Evolutionary conservation across 2,329 filamentous ascomycete genomes (phyloP), one percentile per base, ranked within the genome.

Genomic region (Parasarocladium wereldwijsianum): DNA sequence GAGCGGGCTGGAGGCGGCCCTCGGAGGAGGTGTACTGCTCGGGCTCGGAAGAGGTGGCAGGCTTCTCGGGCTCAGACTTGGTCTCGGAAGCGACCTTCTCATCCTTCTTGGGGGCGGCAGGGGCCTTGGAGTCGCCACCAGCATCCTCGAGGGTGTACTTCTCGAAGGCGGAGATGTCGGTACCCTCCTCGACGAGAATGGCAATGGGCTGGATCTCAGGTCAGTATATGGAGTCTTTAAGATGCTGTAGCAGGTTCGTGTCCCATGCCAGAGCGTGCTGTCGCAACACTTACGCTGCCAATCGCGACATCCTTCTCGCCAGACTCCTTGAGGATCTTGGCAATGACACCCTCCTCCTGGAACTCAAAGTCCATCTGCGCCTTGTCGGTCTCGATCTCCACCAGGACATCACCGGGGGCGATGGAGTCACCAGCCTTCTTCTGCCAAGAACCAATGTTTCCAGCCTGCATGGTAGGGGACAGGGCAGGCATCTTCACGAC

Each of bases 301-400:
- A 98, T 85, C 17, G 87, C 57, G 38, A 98, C 65, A 54, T 98
- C 90, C 68, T 96, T 98, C 58, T 78, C 79, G 41, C 92, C 92
- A 36, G 79, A 77, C 26, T 93, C 81, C 64, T 85, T 90, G 50
- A 98, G 66, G 40, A 96, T 70, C 70, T 93, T 93, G 48, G 90
- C 87, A 43, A 98, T 69, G 36, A 93, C 71, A 65, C 87, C 90
- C 54, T 96, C 90, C 50, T 98, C 90, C 61, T 98, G 90, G 62
- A 93, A 96, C 61, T 98, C 90, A 55, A 98, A 96, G 66, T 98
- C 90, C 90, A 98, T 98, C 66, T 96, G 90, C 40, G 90, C 90
- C 71, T 98, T 98, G 62, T 98, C 90, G 46, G 90, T 98, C 71
- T 98, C 90, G 49, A 96, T 93, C 68, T 93, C 86, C 43, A 93